These are phyloP conservation scores for Ceratocystis albifundus DNA, from an alignment of 2,329 filamentous ascomycete species.

Conservation along the genomic window DNA sequence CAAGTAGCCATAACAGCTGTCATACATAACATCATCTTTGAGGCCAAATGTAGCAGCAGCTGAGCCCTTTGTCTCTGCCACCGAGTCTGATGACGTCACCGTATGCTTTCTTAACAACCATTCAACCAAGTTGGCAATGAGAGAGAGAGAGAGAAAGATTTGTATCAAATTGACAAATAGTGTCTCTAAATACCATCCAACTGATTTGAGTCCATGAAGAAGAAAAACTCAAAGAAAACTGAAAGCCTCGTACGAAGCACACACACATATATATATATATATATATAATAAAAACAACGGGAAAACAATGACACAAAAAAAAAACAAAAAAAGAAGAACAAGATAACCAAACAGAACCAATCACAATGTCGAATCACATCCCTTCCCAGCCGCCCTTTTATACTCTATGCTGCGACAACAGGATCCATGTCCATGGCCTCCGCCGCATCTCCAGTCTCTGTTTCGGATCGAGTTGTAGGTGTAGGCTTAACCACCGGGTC, in stretches of 20 bases:
- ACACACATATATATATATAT: neutral
- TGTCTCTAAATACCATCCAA: too few species aligned
- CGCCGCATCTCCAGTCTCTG: neutral
- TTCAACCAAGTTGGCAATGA: too few species aligned
- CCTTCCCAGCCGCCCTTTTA: neutral
- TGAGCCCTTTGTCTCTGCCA: too few species aligned
- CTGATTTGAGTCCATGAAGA: too few species aligned
- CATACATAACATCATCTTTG: too few species aligned
- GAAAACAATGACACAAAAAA: constrained; percentile 2
- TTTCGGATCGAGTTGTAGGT: neutral
- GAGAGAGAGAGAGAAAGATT: too few species aligned
- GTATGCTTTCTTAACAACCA: neutral
- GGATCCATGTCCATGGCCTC: constrained; percentile 16
- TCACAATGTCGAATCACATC: neutral
- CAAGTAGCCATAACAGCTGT: too few species aligned
- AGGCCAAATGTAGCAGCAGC: too few species aligned
- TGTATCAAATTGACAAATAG: too few species aligned
- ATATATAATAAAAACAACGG: constrained; percentile 1
- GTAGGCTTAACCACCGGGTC: neutral
- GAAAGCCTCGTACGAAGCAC: too few species aligned
- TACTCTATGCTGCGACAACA: neutral
- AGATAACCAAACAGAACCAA: neutral
- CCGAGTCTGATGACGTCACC: neutral
- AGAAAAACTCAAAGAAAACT: too few species aligned
- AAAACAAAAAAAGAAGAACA: too few species aligned